Evolutionary conservation across 768 basidiomycete species (phyloP).

Genomic region (Lyophyllum decastes): DNA sequence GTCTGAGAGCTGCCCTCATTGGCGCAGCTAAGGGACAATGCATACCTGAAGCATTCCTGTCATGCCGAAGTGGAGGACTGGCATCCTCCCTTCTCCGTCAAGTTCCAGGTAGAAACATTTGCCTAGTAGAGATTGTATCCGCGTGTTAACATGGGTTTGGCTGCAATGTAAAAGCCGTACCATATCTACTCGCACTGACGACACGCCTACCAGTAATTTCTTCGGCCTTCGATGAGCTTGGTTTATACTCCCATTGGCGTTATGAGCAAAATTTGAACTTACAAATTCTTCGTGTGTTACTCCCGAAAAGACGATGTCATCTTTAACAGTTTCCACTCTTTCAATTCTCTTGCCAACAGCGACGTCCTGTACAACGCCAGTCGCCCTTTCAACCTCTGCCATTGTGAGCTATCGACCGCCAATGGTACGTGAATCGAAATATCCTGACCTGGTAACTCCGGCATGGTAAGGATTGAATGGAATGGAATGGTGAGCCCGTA

Average conservation of each 20-base stretch:
- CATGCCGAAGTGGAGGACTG: conserved; percentile 84
- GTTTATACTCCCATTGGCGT: background rate
- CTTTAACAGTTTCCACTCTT: conserved; percentile 58
- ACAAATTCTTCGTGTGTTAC: conserved; percentile 64
- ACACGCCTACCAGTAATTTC: conserved; percentile 54
- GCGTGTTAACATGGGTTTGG: background rate
- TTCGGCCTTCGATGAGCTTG: conserved; percentile 41
- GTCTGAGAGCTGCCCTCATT: background rate
- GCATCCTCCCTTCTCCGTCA: conserved; percentile 58
- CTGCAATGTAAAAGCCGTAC: conserved; percentile 25
- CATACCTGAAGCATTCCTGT: conserved; percentile 76
- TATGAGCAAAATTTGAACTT: conserved; percentile 23
- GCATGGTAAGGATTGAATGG: conserved; percentile 30
- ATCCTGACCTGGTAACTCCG: conserved; percentile 53
- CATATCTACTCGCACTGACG: conserved; percentile 52
- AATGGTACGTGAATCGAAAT: background rate
- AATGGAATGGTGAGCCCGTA: background rate
- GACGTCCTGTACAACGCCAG: conserved; percentile 51
- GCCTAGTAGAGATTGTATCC: conserved; percentile 25
- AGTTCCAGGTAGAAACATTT: conserved; percentile 68
- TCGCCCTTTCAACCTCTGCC: conserved; percentile 75
- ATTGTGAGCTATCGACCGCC: background rate
- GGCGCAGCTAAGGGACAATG: background rate
- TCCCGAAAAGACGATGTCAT: conserved; percentile 64
- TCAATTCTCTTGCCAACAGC: conserved; percentile 55